Base-by-base conservation (phyloP, 495 filamentous ascomycete species). In the Zalerion maritima region DNA sequence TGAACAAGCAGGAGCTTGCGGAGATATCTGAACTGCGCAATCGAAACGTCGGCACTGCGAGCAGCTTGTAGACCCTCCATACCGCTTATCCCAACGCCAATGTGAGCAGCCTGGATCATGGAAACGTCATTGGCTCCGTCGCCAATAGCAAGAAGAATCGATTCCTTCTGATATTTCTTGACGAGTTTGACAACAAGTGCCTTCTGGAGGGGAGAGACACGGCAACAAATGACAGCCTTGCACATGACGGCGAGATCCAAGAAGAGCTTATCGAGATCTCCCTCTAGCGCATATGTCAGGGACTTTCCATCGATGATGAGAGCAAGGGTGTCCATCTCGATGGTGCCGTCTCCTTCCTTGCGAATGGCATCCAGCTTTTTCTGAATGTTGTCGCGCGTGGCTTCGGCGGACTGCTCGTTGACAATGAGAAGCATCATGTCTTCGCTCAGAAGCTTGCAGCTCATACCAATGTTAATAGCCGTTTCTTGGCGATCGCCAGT, bases 401-500 rank as follows among this genome's bases (percentile, higher is more conserved):
- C 78, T 15, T 57, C 52, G 6, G 81, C 57, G 17, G 46, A 68
- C 29, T 94, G 85, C 46, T 99, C 87, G 42, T 99, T 99, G 44
- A 99, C 66, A 47, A 99, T 92, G 29, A 99, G 61, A 8, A 99
- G 64, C 33, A 86, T 92, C 91, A 99, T 99, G 38, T 99, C 91
- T 51, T 99, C 91, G 26, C 84, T 93, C 25, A 99, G 84, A 14
- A 99, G 67, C 59, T 94, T 96, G 56, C 91, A 99, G 45, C 83
- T 93, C 91, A 99, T 99, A 34, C 91, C 91, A 43, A 99, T 99
- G 46, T 99, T 99, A 60, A 99, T 99, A 28, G 91, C 91, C 26
- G 91, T 99, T 50, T 99, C 91, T 50, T 99, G 91, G 45, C 91
- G 69, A 61, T 99, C 91, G 44, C 91, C 91, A 21, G 91, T 99